Evolutionary conservation across 2,329 filamentous ascomycete genomes (phyloP).

Genomic region (Hypoxylon sp.): DNA sequence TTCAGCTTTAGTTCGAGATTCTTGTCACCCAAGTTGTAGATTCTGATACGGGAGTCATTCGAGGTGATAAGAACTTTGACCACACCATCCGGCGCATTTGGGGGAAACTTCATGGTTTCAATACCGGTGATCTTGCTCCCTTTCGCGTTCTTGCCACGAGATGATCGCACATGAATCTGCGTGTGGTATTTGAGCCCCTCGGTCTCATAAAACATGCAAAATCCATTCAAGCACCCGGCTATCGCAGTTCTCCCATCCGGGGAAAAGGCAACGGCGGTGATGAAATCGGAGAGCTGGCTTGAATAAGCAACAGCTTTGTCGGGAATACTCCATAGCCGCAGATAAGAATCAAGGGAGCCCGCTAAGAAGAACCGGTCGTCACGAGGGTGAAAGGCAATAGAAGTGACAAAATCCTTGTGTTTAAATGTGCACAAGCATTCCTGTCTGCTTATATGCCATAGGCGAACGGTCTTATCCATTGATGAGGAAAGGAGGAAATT

Average conservation of each 20-base stretch:
- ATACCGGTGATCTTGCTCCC: conserved; percentile 98
- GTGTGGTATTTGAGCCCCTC: conserved; percentile 87
- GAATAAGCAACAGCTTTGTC: conserved; percentile 94
- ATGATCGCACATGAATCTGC: conserved; percentile 94
- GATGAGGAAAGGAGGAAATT: conserved; percentile 96
- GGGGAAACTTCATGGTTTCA: conserved; percentile 76
- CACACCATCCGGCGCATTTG: conserved; percentile 68
- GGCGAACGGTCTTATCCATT: conserved; percentile 96
- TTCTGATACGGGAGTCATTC: conserved; percentile 91
- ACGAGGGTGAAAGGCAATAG: conserved; percentile 92
- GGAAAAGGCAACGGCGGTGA: conserved; percentile 93
- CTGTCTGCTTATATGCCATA: conserved; percentile 89
- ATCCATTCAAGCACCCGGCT: conserved; percentile 86
- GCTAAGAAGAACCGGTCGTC: conserved; percentile 98
- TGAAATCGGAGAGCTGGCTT: conserved; percentile 83
- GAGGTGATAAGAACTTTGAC: conserved; percentile 91
- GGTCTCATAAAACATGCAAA: conserved; percentile 93
- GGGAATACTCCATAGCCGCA: conserved; percentile 96
- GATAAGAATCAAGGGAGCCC: conserved; percentile 88
- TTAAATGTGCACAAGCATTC: conserved; percentile 96
- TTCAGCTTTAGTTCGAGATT: conserved; percentile 90
- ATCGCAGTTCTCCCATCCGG: conserved; percentile 93
- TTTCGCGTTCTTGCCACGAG: conserved; percentile 92
- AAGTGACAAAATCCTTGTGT: conserved; percentile 95
- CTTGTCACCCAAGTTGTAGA: conserved; percentile 91